Evolutionary conservation across 257 asterid species (phyloP), one percentile per base, ranked within the genome.

Genomic region (Pogostemon cablin): DNA sequence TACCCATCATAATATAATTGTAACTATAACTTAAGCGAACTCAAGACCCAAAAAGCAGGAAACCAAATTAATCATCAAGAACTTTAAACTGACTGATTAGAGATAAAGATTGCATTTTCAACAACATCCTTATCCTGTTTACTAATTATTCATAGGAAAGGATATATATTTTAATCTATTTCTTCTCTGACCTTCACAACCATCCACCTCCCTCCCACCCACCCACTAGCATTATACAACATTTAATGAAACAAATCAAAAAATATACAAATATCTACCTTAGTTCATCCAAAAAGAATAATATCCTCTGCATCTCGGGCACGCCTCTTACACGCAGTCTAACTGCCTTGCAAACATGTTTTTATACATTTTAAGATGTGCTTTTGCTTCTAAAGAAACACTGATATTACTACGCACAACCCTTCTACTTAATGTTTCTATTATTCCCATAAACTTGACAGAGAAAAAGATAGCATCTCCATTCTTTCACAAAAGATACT

Each of bases 1-100:
- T 37, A 20, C 43, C 15, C 10, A 15, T n/a, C 35, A 42, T 3
- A 37, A 32, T 34, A 38, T 25, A 25, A 25, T 25, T 25, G 32
- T 25, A 43, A 64, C 0, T 20, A 38, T 50, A 71, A 50, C 48
- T 10, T 39, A 52, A 62, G 64, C 56, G 38, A 72, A 72, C 60
- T 55, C 41, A 12, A 15, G 8, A 44, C 59, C 41, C 68, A 60
- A 15, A 50, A 50, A 40, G 40, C 10, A 44, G 10, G 25, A 46
- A 63, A 69, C 43, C 15, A 56, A 20, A 43, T 37, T 57, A 4
- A 32, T 46, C 25, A 60, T 64, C 53, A 47, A 12, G 56, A 71
- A 32, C 37, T 41, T 20, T 54, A 54, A 65, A 55, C 40, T 42
- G n/a, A 25, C 8, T 4, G 44, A 20, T 32, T n/a, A 43, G 72